Evolutionary conservation across 345 rosid genomes (phyloP), one percentile per base, ranked within the genome.

Genomic region (Eucalyptus cloeziana): DNA sequence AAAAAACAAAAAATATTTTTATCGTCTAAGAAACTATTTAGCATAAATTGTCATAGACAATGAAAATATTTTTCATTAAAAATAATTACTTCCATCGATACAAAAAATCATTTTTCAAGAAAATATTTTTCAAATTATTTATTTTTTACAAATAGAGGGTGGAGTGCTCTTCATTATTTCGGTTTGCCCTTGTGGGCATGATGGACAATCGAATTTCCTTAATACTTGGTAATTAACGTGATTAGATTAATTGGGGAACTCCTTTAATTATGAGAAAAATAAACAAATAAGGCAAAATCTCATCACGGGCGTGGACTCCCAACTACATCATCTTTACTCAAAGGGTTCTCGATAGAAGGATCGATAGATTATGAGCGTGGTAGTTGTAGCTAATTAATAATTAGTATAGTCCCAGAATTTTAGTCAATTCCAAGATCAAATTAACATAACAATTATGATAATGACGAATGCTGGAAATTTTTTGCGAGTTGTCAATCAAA

Each of bases 41-140:
- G 2, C 19, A 64, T 64, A 64, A 64, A n/a, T 4, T n/a, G 5
- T 15, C 40, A 2, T n/a, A 16, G 5, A 64, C 3, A n/a, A 15
- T 7, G 8, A 64, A 64, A n/a, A n/a, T n/a, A 64, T 7, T 15
- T 8, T 15, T 64, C 37, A n/a, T 14, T 6, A 15, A 6, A 7
- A 6, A 7, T 62, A 30, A 62, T 30, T 62, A 62, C 7, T 62
- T 62, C 1, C 15, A 62, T 64, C 0, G 1, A 14, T 64, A 4
- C 37, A 64, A 64, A n/a, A 12, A 64, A 64, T 14, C 10, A 64
- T 64, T n/a, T 64, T 64, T 64, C 3, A 64, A 64, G 15, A 30
- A 64, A 64, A 64, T n/a, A 14, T 14, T 30, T 64, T 62, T n/a
- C 0, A 7, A 7, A 0, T 7, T 15, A 14, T n/a, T 64, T 8